A percentile compares a stretch with the other conserved stretches of the same genome.
Evolutionary conservation across 2,329 filamentous ascomycete species (phyloP).

Genomic region (Trichoderma atroviride): DNA sequence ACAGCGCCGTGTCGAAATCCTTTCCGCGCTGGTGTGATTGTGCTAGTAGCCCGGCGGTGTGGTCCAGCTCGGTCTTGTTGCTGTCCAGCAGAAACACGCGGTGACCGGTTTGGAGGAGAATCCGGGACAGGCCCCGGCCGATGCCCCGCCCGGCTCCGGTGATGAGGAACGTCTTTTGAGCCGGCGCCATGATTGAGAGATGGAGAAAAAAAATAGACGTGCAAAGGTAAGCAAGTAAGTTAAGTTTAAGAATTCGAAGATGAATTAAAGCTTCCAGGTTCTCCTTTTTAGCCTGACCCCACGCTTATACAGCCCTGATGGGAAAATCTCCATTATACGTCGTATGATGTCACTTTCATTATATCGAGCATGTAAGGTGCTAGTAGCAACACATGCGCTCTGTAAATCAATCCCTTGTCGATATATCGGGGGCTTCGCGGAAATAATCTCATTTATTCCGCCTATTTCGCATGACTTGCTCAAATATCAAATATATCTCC

Average conservation of each 20-base stretch:
- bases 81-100: constrained; percentile 46
- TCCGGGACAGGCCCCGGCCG: constrained; percentile 32
- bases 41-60: constrained; percentile 37
- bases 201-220: not conserved
- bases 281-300: not conserved
- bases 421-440: not conserved
- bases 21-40: constrained; percentile 23
- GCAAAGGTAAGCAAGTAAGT: not conserved
- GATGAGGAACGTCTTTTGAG: constrained; percentile 31
- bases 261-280: not conserved
- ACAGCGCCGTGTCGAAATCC: constrained; percentile 33
- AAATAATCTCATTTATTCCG: not conserved
- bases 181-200: constrained; percentile 16
- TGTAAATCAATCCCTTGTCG: not conserved
- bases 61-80: constrained; percentile 42
- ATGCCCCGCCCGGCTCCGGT: constrained; percentile 33
- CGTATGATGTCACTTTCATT: not conserved
- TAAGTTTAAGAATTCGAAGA: not conserved
- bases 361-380: not conserved
- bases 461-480: not conserved
- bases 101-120: constrained; percentile 43
- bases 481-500: constrained; percentile 68
- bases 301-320: not conserved
- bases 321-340: not conserved
- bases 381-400: not conserved